Percentiles rank a stretch among this genome's conserved stretches.
These are phyloP conservation scores for Penicillium glabrum DNA, from an alignment of 2,329 filamentous ascomycete genomes.

Conservation along the genomic window DNA sequence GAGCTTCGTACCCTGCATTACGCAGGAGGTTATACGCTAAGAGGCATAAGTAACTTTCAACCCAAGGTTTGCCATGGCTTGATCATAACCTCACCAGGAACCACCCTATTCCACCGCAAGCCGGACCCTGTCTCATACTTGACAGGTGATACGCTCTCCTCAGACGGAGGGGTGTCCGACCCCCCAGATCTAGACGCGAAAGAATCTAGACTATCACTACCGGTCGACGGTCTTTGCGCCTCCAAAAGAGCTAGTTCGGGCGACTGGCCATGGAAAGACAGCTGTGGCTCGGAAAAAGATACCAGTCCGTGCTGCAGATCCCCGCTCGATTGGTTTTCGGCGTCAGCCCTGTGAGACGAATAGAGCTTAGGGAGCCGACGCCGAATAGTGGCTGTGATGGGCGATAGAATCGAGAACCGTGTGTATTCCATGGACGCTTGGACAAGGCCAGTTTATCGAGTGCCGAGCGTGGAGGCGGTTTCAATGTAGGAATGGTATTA, in stretches of 20 bases:
- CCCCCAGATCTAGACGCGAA: slow-evolving; percentile 16
- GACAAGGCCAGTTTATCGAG: neutral
- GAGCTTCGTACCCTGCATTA: slow-evolving; percentile 36
- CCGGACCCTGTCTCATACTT: slow-evolving; percentile 34
- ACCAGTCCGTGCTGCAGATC: slow-evolving; percentile 6
- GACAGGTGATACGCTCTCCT: slow-evolving; percentile 6
- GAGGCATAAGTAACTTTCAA: neutral
- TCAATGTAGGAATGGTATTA: neutral
- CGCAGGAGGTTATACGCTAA: slow-evolving; percentile 38
- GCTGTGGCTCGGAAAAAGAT: slow-evolving; percentile 18
- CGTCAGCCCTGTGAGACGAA: slow-evolving; percentile 15
- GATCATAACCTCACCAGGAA: slow-evolving; percentile 27
- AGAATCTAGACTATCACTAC: slow-evolving; percentile 20
- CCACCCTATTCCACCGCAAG: slow-evolving; percentile 36
- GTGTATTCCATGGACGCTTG: slow-evolving; percentile 19
- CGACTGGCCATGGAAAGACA: slow-evolving; percentile 5
- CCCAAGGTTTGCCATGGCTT: neutral
- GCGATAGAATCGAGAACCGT: slow-evolving; percentile 14
- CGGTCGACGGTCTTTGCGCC: slow-evolving; percentile 17
- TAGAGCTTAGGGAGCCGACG: slow-evolving; percentile 28
- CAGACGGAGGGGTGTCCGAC: slow-evolving; percentile 7
- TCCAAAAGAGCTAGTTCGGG: slow-evolving; percentile 1
- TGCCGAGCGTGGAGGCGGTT: neutral
- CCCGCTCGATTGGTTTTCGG: slow-evolving; percentile 5
- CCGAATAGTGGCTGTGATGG: slow-evolving; percentile 30